Base-by-base conservation (phyloP, 495 filamentous ascomycete genomes). In the Amorphotheca resinae region DNA sequence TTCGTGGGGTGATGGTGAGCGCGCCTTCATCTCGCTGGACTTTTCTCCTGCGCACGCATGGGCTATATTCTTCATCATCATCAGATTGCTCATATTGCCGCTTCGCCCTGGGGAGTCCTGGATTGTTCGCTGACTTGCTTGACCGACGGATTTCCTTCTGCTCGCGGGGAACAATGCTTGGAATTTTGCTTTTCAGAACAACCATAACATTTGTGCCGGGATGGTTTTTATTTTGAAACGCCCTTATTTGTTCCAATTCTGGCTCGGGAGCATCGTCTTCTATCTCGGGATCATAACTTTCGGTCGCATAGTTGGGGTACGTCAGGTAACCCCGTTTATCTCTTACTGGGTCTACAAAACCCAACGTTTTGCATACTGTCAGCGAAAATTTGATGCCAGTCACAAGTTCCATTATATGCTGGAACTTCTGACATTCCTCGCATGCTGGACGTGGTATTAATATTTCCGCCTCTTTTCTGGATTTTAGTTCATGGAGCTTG, bases 361-460 rank as follows among this genome's bases (percentile, higher is more conserved):
- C 38, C 3, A 41, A 9, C 3, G 26, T 41, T 8, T 22, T 6
- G 17, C 22, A 28, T 26, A 31, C 12, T 28, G 3, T 30, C 2
- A 30, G 16, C 1, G 28, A 33, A 22, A 43, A 43, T 14, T 43
- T 43, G 18, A 43, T n/a, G 7, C 41, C 26, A 18, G 41, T 33
- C 4, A 17, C 3, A n/a, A 2, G 3, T 11, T 43, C 41, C n/a
- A 43, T 15, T 3, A 7, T 22, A 2, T 4, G 26, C 21, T 43
- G 26, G 16, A 43, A 43, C 9, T 11, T 33, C 7, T 33, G 2
- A n/a, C 41, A 43, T 15, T 16, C 11, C 8, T 1, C 3, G 22
- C 41, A 43, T 3, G 41, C 26, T 17, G n/a, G 16, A n/a, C 21
- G 16, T 6, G 14, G 1, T 3, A 43, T 33, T 11, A 43, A 1